Evolutionary conservation across 2,329 filamentous ascomycete genomes (phyloP).

Genomic region (Pseudogymnoascus destructans): DNA sequence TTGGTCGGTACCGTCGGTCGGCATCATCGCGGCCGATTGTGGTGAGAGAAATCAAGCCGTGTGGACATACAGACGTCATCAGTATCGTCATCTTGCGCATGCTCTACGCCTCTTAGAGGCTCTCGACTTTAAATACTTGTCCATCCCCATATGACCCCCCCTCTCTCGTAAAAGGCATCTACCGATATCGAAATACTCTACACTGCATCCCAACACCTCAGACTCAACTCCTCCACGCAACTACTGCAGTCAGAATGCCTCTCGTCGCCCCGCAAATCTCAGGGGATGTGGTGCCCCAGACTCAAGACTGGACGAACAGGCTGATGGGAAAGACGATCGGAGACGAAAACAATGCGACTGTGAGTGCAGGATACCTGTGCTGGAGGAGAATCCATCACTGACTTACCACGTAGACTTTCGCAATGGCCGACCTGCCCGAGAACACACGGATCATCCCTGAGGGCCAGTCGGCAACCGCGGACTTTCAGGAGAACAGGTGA

Average conservation of each 20-base stretch:
- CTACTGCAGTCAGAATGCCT: not conserved
- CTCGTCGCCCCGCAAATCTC: not conserved
- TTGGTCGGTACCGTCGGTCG: not conserved
- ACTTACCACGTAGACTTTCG: not conserved
- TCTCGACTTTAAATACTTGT: not conserved
- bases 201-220: not conserved
- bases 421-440: not conserved
- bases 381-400: not conserved
- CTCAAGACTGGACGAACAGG: conserved; percentile 1
- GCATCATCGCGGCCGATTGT: not conserved
- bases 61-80: not conserved
- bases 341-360: not conserved
- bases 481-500: conserved; percentile 2
- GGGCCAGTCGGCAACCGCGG: not conserved
- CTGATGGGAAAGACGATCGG: conserved; percentile 1
- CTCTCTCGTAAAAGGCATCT: not conserved
- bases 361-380: not conserved
- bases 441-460: not conserved
- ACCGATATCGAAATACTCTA: not conserved
- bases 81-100: not conserved
- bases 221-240: not conserved
- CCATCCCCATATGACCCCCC: not conserved
- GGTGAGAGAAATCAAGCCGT: not conserved
- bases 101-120: not conserved
- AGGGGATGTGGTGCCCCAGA: conserved; percentile 2